These are phyloP conservation scores for Drechslera avenae DNA, from an alignment of 2,329 filamentous ascomycete species.

Conservation along the genomic window DNA sequence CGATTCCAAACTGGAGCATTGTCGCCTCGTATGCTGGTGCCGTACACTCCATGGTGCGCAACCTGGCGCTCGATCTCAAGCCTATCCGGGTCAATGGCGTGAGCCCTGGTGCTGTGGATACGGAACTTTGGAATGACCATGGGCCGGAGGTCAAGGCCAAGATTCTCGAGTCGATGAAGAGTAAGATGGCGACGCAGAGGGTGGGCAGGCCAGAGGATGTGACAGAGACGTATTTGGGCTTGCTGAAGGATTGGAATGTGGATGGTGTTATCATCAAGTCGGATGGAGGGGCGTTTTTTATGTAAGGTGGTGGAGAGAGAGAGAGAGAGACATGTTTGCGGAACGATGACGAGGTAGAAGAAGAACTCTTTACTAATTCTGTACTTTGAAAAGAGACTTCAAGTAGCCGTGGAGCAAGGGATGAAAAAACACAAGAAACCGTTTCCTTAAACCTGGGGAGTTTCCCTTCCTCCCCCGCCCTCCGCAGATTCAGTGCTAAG, in stretches of 20 bases:
- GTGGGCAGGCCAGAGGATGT: conserved; percentile 40
- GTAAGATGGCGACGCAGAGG: conserved; percentile 33
- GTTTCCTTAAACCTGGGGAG: no score
- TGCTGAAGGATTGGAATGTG: conserved; percentile 55
- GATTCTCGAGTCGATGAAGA: conserved; percentile 26
- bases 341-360: no score
- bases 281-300: conserved; percentile 46
- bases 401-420: no score
- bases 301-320: no score
- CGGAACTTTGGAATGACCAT: conserved; percentile 48
- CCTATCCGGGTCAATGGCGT: conserved; percentile 69
- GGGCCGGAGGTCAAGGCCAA: conserved; percentile 32
- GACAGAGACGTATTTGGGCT: conserved; percentile 55
- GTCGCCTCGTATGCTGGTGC: conserved; percentile 57
- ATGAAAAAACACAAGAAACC: no score
- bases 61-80: conserved; percentile 66
- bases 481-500: no score
- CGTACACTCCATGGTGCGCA: conserved; percentile 59
- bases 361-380: no score
- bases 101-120: conserved; percentile 59
- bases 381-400: no score
- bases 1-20: conserved; percentile 58
- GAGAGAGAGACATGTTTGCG: no score
- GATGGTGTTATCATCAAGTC: conserved; percentile 53
- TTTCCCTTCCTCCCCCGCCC: no score